phyloP scores from a whole-genome alignment of 441 rosid species.

The Geranium incanum region DNA sequence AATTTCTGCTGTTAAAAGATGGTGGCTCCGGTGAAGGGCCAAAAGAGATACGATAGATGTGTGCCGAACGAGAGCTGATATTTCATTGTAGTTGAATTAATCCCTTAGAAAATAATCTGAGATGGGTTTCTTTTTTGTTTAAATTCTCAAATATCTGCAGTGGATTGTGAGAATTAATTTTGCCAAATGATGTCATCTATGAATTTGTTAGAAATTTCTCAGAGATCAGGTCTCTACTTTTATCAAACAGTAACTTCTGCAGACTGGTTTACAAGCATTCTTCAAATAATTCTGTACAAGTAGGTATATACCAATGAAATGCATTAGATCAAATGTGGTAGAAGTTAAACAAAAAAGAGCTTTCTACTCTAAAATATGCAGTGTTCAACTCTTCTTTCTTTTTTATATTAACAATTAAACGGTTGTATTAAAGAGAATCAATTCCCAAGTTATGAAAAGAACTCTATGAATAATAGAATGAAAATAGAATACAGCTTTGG shows the following conservation, averaged over 20 bases:
- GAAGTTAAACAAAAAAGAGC: neutral
- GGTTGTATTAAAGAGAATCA: too few species aligned
- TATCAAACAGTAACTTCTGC: neutral
- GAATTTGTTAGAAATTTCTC: neutral
- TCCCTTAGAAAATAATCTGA: neutral
- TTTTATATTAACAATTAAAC: too few species aligned
- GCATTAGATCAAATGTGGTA: neutral
- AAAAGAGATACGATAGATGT: neutral
- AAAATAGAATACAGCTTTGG: too few species aligned
- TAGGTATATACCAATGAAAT: too few species aligned
- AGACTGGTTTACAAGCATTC: neutral
- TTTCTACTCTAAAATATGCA: neutral
- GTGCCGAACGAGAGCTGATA: neutral
- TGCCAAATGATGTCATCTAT: neutral
- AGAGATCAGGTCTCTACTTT: neutral
- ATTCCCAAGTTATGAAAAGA: too few species aligned
- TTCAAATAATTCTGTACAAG: too few species aligned
- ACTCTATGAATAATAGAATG: too few species aligned
- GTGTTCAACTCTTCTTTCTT: too few species aligned
- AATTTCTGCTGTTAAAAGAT: slow-evolving; percentile 58
- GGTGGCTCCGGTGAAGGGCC: slow-evolving; percentile 69
- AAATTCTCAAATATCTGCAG: neutral
- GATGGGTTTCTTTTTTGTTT: neutral
- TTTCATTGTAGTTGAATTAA: neutral
- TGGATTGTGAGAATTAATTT: neutral